Percentiles rank a stretch among this genome's conserved stretches.
Evolutionary conservation across 305 asterid genomes (phyloP).

Genomic region (Andrographis paniculata): DNA sequence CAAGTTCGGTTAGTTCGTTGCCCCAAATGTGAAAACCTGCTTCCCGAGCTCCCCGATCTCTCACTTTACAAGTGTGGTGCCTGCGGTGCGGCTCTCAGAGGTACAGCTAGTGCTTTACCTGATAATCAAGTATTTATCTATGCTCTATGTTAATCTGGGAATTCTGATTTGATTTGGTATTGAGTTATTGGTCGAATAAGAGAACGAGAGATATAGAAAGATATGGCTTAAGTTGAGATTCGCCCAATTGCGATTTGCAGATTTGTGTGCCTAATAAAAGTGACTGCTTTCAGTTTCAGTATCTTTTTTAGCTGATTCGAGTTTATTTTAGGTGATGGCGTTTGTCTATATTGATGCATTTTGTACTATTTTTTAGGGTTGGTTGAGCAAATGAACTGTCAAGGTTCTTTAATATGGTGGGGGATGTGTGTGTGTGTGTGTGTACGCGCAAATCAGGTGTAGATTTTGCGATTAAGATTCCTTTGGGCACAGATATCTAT

Average conservation of each 20-base stretch:
- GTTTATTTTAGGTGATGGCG: too few species aligned
- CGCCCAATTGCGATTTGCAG: too few species aligned
- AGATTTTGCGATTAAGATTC: not conserved
- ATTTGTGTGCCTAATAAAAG: too few species aligned
- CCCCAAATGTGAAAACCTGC: constrained; percentile 89
- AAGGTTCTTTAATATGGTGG: not conserved
- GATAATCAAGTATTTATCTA: not conserved
- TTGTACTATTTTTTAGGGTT: too few species aligned
- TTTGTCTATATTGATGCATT: too few species aligned
- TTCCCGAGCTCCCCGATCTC: constrained; percentile 65
- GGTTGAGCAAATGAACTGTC: too few species aligned
- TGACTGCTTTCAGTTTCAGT: too few species aligned
- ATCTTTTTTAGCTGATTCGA: too few species aligned
- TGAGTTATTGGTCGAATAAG: constrained; percentile 13
- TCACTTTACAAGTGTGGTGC: constrained; percentile 91
- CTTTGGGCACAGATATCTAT: too few species aligned
- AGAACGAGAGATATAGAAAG: too few species aligned
- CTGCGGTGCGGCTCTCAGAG: constrained; percentile 78
- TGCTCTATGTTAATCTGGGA: not conserved
- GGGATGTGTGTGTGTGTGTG: not conserved
- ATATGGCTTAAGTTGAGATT: too few species aligned
- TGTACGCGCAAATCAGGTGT: not conserved
- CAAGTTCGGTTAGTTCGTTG: constrained; percentile 77
- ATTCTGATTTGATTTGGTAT: constrained; percentile 7
- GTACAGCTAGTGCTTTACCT: constrained; percentile 27